A percentile compares a stretch with the other conserved stretches of the same genome.
Conservation (phyloP, 139 green algal species). For the Marvania coccoides region DNA sequence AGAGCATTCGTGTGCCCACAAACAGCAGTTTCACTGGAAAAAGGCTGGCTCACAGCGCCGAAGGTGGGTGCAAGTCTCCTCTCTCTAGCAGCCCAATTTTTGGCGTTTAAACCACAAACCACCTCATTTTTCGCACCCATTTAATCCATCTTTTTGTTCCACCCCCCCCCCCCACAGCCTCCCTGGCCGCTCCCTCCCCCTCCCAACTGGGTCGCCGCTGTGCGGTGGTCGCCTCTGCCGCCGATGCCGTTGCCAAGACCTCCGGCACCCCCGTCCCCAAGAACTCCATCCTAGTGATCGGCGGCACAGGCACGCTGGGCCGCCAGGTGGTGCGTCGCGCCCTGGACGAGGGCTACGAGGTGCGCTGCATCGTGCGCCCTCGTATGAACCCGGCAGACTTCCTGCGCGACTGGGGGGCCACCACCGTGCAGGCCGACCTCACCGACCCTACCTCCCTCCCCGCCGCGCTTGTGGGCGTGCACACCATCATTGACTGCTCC, state of each 20-base stretch:
- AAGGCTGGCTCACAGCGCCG: no score
- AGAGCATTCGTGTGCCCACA: no score
- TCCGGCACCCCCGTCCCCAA: constrained; percentile 71
- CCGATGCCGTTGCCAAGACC: neutral
- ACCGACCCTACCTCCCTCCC: constrained; percentile 85
- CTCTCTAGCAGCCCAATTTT: no score
- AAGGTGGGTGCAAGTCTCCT: no score
- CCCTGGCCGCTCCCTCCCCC: no score
- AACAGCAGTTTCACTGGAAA: no score
- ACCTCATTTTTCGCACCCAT: no score
- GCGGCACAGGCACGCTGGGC: constrained; percentile 92
- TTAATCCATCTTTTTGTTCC: neutral
- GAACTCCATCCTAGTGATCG: constrained; percentile 88
- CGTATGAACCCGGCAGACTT: constrained; percentile 93
- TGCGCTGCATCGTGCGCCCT: constrained; percentile 91
- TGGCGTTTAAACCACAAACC: no score
- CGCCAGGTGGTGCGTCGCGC: constrained; percentile 90
- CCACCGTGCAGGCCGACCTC: constrained; percentile 88
- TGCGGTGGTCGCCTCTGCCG: neutral
- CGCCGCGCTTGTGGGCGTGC: constrained; percentile 91
- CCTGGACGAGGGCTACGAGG: constrained; percentile 97
- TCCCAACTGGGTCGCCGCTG: no score
- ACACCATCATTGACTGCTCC: constrained; percentile 94
- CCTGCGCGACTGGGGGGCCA: constrained; percentile 95
- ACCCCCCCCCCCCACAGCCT: neutral